Percentiles rank a stretch among this genome's conserved stretches.
Conservation (phyloP, 106 monocot species). For the Dendrobium officinale region DNA sequence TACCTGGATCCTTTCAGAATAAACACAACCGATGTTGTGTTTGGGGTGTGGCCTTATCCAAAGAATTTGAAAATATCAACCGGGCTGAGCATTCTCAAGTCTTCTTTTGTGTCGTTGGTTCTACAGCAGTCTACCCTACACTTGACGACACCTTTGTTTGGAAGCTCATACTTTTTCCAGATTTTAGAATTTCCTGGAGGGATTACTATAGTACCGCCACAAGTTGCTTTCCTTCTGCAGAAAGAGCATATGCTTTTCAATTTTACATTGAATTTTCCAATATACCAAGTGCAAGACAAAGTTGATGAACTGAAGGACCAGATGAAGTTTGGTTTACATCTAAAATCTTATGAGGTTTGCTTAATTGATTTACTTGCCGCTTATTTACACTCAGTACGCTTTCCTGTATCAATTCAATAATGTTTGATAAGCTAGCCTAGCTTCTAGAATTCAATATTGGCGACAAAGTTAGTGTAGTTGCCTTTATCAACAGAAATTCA, state of each 20-base stretch:
- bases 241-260: constrained; percentile 63
- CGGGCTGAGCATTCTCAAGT: constrained; percentile 60
- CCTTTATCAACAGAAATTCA: background rate
- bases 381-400: background rate
- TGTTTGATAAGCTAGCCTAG: background rate
- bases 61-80: constrained; percentile 51
- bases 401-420: background rate
- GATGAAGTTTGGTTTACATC: constrained; percentile 72
- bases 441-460: background rate
- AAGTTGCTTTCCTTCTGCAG: constrained; percentile 81
- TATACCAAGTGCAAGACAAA: constrained; percentile 55
- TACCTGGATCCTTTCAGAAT: constrained; percentile 42
- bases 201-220: constrained; percentile 78
- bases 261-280: constrained; percentile 83
- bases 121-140: constrained; percentile 48
- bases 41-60: constrained; percentile 79
- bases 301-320: constrained; percentile 64
- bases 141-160: constrained; percentile 70
- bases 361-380: background rate
- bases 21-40: constrained; percentile 83
- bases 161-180: constrained; percentile 75
- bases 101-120: constrained; percentile 59
- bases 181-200: constrained; percentile 82
- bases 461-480: background rate
- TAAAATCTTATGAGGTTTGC: constrained; percentile 75